A percentile compares a stretch with the other conserved stretches of the same genome.
Evolutionary conservation across 805 yeast genomes (phyloP).

Genomic region (Metschnikowia vanudenii): DNA sequence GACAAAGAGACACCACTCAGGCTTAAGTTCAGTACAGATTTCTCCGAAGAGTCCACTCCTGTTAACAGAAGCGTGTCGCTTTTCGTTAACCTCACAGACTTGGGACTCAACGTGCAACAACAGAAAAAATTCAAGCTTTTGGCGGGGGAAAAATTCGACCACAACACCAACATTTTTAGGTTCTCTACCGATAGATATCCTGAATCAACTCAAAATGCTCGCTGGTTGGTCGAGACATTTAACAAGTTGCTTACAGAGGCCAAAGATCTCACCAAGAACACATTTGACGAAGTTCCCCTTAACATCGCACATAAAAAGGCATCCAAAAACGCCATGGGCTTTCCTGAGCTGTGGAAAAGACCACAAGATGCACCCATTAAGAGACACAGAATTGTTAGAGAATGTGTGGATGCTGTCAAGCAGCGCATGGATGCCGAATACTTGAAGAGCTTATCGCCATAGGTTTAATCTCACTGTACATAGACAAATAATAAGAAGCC

Average conservation of each 20-base stretch:
- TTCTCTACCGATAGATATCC: constrained; percentile 64
- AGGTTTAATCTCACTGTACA: constrained; percentile 1
- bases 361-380: constrained; percentile 65
- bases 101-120: constrained; percentile 51
- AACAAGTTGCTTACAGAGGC: constrained; percentile 62
- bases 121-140: constrained; percentile 75
- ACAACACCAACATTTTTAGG: constrained; percentile 54
- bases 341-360: constrained; percentile 77
- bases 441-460: constrained; percentile 21
- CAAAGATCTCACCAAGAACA: constrained; percentile 56
- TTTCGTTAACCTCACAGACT: constrained; percentile 50
- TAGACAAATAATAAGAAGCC: not conserved
- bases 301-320: constrained; percentile 68
- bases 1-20: constrained; percentile 50
- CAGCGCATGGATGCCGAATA: constrained; percentile 33
- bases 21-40: constrained; percentile 66
- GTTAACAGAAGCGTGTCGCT: constrained; percentile 65
- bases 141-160: constrained; percentile 76
- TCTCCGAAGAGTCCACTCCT: constrained; percentile 72
- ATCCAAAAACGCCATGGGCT: constrained; percentile 41
- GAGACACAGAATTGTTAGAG: constrained; percentile 34
- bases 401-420: constrained; percentile 34
- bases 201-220: constrained; percentile 85
- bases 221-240: constrained; percentile 63
- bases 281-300: constrained; percentile 75